These are phyloP conservation scores for Platanus orientalis DNA, from an alignment of 164 flowering plant genomes.

Conservation along the genomic window DNA sequence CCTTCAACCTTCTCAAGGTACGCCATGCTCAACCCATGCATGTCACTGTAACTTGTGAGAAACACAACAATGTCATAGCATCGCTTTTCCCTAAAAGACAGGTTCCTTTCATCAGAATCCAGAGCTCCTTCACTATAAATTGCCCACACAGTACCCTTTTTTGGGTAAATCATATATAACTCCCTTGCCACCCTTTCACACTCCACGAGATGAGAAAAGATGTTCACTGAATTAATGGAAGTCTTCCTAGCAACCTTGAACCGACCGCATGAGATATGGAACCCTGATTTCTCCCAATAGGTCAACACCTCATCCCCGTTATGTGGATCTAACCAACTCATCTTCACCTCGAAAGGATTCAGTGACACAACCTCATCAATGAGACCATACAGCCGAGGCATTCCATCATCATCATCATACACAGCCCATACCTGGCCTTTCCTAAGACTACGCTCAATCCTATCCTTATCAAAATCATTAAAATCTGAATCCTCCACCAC, in stretches of 20 bases:
- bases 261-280: conserved; percentile 61
- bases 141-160: conserved; percentile 93
- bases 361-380: conserved; percentile 62
- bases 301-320: conserved; percentile 35
- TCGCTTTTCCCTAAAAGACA: conserved; percentile 15
- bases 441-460: conserved; percentile 66
- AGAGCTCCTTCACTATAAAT: conserved; percentile 37
- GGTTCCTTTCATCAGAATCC: conserved; percentile 24
- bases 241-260: conserved; percentile 54
- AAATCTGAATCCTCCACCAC: conserved; percentile 76
- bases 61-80: conserved; percentile 59
- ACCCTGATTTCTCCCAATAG: conserved; percentile 44
- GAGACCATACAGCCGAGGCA: conserved; percentile 88
- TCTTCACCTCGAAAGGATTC: conserved; percentile 64
- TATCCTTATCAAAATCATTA: conserved; percentile 83
- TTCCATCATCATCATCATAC: conserved; percentile 81
- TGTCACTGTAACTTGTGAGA: conserved; percentile 71
- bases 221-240: conserved; percentile 42
- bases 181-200: conserved; percentile 80
- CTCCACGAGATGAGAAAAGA: conserved; percentile 72
- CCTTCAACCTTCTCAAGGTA: conserved; percentile 85
- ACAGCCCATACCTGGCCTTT: conserved; percentile 88
- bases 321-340: conserved; percentile 74
- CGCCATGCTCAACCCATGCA: conserved; percentile 82
- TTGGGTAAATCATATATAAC: conserved; percentile 74